Conservation (phyloP, 345 rosid genomes). For the Euclidium syriacum region DNA sequence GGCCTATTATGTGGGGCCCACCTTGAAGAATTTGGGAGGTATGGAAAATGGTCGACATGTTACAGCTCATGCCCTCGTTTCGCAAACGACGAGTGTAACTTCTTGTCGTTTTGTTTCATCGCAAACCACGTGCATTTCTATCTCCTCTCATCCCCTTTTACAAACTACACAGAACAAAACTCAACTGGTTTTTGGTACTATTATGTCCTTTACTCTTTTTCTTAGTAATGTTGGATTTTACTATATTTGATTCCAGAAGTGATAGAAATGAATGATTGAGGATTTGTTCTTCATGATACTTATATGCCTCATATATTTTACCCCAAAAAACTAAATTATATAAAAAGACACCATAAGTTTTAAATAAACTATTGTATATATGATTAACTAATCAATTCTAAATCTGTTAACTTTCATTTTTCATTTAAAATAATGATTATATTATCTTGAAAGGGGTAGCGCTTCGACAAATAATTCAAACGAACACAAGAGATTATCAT, state of each 20-base stretch:
- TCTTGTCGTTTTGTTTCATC: constrained; percentile 18
- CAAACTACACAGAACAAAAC: neutral
- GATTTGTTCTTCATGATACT: too few relatives aligned
- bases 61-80: constrained; percentile 17
- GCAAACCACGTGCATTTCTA: constrained; percentile 28
- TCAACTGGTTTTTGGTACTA: neutral
- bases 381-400: too few relatives aligned
- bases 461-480: too few relatives aligned
- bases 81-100: constrained; percentile 19
- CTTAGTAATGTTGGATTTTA: neutral
- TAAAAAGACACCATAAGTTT: too few relatives aligned
- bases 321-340: too few relatives aligned
- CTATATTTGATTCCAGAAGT: neutral
- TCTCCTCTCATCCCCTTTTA: neutral
- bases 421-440: too few relatives aligned
- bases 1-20: neutral
- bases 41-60: constrained; percentile 14
- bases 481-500: too few relatives aligned
- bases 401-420: too few relatives aligned
- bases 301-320: too few relatives aligned
- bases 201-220: constrained; percentile 12
- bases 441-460: too few relatives aligned
- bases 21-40: constrained; percentile 7
- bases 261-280: too few relatives aligned
- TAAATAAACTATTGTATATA: too few relatives aligned